Evolutionary conservation across 2,329 filamentous ascomycete species (phyloP), one percentile per base, ranked within the genome.

Genomic region (Pyrenophora tritici-repentis): DNA sequence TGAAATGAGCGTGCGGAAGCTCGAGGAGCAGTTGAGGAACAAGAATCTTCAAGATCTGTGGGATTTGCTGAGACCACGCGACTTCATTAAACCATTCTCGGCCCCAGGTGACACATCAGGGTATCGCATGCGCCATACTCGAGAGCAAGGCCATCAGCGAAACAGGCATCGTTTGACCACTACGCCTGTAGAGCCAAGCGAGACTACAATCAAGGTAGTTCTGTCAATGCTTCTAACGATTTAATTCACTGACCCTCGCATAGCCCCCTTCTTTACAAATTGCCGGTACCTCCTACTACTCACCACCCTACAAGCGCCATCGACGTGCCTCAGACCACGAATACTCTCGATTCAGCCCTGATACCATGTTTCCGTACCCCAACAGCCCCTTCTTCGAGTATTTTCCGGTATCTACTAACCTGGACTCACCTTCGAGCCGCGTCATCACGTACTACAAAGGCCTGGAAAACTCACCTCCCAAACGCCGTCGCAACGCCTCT

Each of bases 401-500:
- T 18, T 36, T 46, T 6, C 26, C 50, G 2, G 24, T 45, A 4
- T 40, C 50, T 3, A 36, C 33, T 13, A 24, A 52, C 1, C 42
- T 39, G 17, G 57, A 61, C 5, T 61, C 61, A 2, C 53, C 62
- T 0, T 62, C 47, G 3, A 61, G 54, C 35, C 60, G 59, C 0
- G 42, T 63, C 16, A 53, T 63, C 43, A 61, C 59, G 38, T 42
- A 54, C n/a, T 41, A 47, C 40, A 54, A 58, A 32, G 47, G 24
- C 14, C 50, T 52, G 3, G 50, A 62, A 14, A 59, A 52, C 20
- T 54, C 57, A 9, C 53, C 50, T 2, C 48, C 40, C 2, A 66
- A 59, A 39, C 35, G 35, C 10, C 56, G 57, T 14, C 58, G 62
- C n/a, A 61, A 66, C 34, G 54, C 61, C 3, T 63, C 53, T 6